Evolutionary conservation across 139 green algal species (phyloP).

Genomic region (Raphidocelis subcapitata): DNA sequence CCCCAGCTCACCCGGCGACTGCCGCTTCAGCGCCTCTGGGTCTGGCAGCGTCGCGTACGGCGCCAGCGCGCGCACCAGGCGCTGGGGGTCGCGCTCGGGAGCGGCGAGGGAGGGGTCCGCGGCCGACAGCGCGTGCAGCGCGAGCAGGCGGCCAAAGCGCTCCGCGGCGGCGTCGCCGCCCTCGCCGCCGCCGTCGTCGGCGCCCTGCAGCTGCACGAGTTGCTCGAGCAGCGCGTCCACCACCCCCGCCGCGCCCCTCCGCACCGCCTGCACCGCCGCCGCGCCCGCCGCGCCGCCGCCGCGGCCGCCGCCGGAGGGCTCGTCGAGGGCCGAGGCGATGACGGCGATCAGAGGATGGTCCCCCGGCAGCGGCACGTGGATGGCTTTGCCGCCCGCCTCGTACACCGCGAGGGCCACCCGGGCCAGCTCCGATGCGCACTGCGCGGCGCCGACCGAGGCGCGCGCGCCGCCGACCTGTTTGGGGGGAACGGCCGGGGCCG

Average conservation of each 20-base stretch:
- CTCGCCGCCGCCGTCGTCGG: neutral
- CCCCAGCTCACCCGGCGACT: neutral
- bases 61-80: constrained; percentile 59
- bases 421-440: constrained; percentile 33
- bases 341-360: constrained; percentile 57
- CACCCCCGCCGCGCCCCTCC: constrained; percentile 36
- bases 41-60: constrained; percentile 58
- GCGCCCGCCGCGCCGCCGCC: neutral
- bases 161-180: neutral
- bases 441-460: neutral
- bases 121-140: constrained; percentile 72
- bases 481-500: too few relatives aligned
- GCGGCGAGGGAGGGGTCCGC: constrained; percentile 59
- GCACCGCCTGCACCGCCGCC: constrained; percentile 15
- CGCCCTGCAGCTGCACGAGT: constrained; percentile 45
- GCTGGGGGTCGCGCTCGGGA: constrained; percentile 47
- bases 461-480: too few relatives aligned
- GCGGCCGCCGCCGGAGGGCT: constrained; percentile 7
- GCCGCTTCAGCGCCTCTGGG: neutral
- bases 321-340: constrained; percentile 28
- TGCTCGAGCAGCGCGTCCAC: constrained; percentile 57
- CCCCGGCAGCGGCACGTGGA: constrained; percentile 57
- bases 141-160: constrained; percentile 47
- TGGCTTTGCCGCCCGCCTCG: constrained; percentile 35
- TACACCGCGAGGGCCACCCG: constrained; percentile 25